Percentiles rank a stretch among this genome's conserved stretches.
phyloP scores from a whole-genome alignment of 2,329 filamentous ascomycete species.

The Microcyclosporella mali region DNA sequence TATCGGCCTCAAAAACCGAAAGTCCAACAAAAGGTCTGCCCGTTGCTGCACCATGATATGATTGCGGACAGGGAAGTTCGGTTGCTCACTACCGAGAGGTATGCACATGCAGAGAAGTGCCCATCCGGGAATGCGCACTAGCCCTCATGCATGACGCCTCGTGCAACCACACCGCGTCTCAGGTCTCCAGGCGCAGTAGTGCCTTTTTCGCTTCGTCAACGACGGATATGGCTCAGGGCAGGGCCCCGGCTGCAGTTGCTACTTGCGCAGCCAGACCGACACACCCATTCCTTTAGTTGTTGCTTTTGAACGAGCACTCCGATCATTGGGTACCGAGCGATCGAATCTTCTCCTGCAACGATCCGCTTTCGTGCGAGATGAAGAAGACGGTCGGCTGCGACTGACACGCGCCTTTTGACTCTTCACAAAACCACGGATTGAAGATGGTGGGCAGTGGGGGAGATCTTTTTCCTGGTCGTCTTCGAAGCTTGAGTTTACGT shows the following conservation, averaged over 20 bases:
- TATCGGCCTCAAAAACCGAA: not conserved
- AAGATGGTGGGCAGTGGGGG: not conserved
- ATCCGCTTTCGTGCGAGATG: slow-evolving; percentile 12
- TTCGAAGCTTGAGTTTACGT: too few species aligned
- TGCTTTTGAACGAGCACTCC: slow-evolving; percentile 1
- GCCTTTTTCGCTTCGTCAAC: slow-evolving; percentile 9
- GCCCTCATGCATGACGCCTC: slow-evolving; percentile 19
- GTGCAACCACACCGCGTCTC: slow-evolving; percentile 28
- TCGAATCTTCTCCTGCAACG: slow-evolving; percentile 8
- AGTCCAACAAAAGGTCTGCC: slow-evolving; percentile 3
- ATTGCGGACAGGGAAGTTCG: slow-evolving; percentile 18
- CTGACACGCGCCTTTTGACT: slow-evolving; percentile 25
- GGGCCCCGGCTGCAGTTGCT: slow-evolving; percentile 22
- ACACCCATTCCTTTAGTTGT: too few species aligned
- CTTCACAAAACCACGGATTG: slow-evolving; percentile 9
- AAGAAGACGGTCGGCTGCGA: slow-evolving; percentile 15
- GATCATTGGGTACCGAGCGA: slow-evolving; percentile 20
- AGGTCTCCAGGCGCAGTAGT: slow-evolving; percentile 19
- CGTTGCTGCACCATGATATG: not conserved
- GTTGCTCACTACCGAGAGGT: slow-evolving; percentile 21
- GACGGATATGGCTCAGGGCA: slow-evolving; percentile 22
- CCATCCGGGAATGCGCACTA: slow-evolving; percentile 23
- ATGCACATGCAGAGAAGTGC: slow-evolving; percentile 6
- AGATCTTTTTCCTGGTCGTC: slow-evolving; percentile 1
- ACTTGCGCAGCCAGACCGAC: slow-evolving; percentile 4